Conservation (phyloP, 805 yeast genomes). For the Ogataea haglerorum region DNA sequence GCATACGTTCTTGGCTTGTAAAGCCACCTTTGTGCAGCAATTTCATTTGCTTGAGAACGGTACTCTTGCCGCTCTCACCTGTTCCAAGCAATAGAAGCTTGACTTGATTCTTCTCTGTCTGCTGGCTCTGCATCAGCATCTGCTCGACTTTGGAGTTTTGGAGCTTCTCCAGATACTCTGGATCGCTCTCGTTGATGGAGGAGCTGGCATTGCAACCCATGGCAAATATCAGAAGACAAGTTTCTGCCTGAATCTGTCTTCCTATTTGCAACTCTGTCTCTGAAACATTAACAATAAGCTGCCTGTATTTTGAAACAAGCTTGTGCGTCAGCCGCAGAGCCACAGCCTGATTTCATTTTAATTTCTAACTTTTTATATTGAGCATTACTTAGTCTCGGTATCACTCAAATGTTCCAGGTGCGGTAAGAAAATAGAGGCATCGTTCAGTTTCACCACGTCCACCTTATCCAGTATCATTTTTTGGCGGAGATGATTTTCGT, state of each 20-base stretch:
- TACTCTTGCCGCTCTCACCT: constrained; percentile 93
- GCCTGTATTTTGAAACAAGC: constrained; percentile 5
- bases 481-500: not conserved
- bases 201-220: constrained; percentile 76
- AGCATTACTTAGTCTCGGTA: constrained; percentile 4
- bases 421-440: constrained; percentile 7
- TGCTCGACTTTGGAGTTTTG: constrained; percentile 47
- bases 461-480: constrained; percentile 2
- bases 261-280: not conserved
- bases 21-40: constrained; percentile 85
- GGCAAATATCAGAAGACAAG: constrained; percentile 3
- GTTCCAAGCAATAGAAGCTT: constrained; percentile 84
- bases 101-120: constrained; percentile 54
- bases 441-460: constrained; percentile 8
- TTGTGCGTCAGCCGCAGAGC: constrained; percentile 8
- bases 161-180: constrained; percentile 48
- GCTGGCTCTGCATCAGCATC: constrained; percentile 49
- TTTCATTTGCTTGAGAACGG: constrained; percentile 85
- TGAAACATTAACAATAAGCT: constrained; percentile 3
- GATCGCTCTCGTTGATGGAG: constrained; percentile 40
- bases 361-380: not conserved
- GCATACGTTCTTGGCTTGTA: constrained; percentile 69
- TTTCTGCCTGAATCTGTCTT: not conserved
- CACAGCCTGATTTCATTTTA: not conserved
- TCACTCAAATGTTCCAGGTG: constrained; percentile 4